A percentile compares a stretch with the other conserved stretches of the same genome.
Evolutionary conservation across 768 basidiomycete genomes (phyloP).

Genomic region (Mycena crocata): DNA sequence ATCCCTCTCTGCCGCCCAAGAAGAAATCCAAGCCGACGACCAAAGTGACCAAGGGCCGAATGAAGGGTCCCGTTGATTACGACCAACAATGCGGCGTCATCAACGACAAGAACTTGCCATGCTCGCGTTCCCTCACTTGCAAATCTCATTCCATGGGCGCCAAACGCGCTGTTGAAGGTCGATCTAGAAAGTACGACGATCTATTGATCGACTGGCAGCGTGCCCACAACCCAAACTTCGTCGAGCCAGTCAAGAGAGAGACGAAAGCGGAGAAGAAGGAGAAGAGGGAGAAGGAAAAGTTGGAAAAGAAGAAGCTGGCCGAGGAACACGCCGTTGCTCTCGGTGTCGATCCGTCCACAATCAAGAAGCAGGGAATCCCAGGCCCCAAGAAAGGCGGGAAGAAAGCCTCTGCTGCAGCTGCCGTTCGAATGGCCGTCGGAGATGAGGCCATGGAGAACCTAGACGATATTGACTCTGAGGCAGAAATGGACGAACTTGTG

Average conservation of each 20-base stretch:
- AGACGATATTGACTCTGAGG: slow-evolving; percentile 86
- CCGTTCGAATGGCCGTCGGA: slow-evolving; percentile 62
- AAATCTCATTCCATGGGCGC: slow-evolving; percentile 98
- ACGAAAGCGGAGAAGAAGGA: slow-evolving; percentile 91
- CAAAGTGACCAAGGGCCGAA: slow-evolving; percentile 82
- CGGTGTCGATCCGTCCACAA: slow-evolving; percentile 58
- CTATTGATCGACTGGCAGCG: slow-evolving; percentile 94
- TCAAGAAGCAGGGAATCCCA: slow-evolving; percentile 56
- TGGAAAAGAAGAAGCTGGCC: slow-evolving; percentile 82
- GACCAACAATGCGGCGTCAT: slow-evolving; percentile 97
- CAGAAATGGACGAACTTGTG: slow-evolving; percentile 82
- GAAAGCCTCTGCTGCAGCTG: slow-evolving; percentile 67
- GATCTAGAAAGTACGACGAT: slow-evolving; percentile 86
- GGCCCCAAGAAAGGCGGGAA: slow-evolving; percentile 71
- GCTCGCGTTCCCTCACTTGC: slow-evolving; percentile 95
- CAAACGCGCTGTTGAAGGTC: slow-evolving; percentile 91
- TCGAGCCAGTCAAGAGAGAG: slow-evolving; percentile 88
- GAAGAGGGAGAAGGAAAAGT: slow-evolving; percentile 82
- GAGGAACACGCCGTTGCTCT: slow-evolving; percentile 75
- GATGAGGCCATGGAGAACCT: slow-evolving; percentile 77
- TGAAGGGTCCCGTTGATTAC: slow-evolving; percentile 89
- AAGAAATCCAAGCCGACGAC: slow-evolving; percentile 80
- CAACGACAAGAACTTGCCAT: slow-evolving; percentile 93
- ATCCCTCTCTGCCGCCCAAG: slow-evolving; percentile 73
- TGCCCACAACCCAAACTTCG: slow-evolving; percentile 87